Evolutionary conservation across 2,329 filamentous ascomycete genomes (phyloP).

Genomic region (Claviceps capensis): DNA sequence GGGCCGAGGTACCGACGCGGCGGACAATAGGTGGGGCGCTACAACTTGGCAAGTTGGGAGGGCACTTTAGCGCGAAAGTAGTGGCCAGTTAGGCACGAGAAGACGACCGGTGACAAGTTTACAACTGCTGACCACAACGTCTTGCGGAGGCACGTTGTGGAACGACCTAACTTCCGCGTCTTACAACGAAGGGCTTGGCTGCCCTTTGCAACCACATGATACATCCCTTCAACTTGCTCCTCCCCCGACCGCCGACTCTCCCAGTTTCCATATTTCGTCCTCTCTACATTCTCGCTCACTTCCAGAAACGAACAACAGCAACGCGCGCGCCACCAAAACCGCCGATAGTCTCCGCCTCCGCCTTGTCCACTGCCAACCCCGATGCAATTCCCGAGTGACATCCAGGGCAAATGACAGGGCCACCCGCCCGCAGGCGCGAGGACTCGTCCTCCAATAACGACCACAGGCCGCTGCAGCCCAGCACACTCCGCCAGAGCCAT

Average conservation of each 20-base stretch:
- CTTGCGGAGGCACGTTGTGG: no score
- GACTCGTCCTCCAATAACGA: slow-evolving; percentile 16
- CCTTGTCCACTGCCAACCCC: background rate
- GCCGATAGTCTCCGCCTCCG: background rate
- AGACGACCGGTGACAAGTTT: no score
- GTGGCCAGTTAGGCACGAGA: no score
- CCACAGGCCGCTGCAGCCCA: slow-evolving; percentile 30
- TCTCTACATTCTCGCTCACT: background rate
- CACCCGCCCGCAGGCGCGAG: slow-evolving; percentile 16
- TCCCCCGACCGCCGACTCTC: no score
- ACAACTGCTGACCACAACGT: no score
- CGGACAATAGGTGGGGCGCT: no score
- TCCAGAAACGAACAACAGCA: background rate
- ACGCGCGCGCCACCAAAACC: background rate
- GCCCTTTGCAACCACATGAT: background rate
- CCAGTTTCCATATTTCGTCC: background rate
- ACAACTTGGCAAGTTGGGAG: no score
- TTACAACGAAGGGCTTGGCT: background rate
- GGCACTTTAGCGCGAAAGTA: no score
- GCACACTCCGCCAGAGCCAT: slow-evolving; percentile 32
- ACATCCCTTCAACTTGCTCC: no score
- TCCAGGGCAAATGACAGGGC: slow-evolving; percentile 12
- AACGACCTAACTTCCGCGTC: no score
- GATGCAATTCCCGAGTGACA: background rate
- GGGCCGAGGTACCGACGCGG: no score